Conservation (phyloP, 2,329 filamentous ascomycete species). For the Ascochyta pisi region DNA sequence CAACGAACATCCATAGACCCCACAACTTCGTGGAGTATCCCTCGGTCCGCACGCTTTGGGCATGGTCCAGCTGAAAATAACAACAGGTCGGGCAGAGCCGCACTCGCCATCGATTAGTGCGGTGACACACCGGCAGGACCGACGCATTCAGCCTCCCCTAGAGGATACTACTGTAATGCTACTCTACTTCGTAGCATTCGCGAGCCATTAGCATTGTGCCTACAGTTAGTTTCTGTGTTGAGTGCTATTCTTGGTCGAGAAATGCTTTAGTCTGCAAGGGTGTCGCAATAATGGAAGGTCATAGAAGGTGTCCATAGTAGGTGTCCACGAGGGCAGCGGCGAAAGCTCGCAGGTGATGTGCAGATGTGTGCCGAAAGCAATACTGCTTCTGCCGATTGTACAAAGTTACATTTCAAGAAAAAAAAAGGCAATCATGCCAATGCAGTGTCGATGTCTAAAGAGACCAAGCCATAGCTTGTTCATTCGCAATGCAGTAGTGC, state of each 20-base stretch:
- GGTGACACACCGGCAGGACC: slow-evolving; percentile 8
- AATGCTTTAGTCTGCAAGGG: no score
- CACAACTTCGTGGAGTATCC: background rate
- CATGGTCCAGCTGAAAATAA: slow-evolving; percentile 6
- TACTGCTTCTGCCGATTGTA: slow-evolving; percentile 4
- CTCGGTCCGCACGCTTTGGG: background rate
- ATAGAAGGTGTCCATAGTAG: background rate
- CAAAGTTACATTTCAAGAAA: slow-evolving; percentile 8
- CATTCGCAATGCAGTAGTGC: slow-evolving; percentile 7
- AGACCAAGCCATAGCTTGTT: slow-evolving; percentile 8
- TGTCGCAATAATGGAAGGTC: background rate
- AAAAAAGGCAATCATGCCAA: slow-evolving; percentile 9
- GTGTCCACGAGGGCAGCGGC: background rate
- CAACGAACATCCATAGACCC: background rate
- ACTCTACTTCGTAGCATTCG: no score
- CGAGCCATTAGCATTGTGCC: background rate
- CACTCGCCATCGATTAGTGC: slow-evolving; percentile 1
- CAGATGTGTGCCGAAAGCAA: background rate
- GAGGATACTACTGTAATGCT: background rate
- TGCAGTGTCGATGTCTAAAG: slow-evolving; percentile 11
- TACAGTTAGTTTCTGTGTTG: background rate
- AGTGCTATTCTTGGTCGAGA: background rate
- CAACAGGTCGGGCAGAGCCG: slow-evolving; percentile 10
- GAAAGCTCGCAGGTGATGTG: background rate
- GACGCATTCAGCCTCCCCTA: background rate